These are phyloP conservation scores for Gonapodya sp. DNA, from an alignment of 192 early-diverging fungal genomes.

Conservation along the genomic window DNA sequence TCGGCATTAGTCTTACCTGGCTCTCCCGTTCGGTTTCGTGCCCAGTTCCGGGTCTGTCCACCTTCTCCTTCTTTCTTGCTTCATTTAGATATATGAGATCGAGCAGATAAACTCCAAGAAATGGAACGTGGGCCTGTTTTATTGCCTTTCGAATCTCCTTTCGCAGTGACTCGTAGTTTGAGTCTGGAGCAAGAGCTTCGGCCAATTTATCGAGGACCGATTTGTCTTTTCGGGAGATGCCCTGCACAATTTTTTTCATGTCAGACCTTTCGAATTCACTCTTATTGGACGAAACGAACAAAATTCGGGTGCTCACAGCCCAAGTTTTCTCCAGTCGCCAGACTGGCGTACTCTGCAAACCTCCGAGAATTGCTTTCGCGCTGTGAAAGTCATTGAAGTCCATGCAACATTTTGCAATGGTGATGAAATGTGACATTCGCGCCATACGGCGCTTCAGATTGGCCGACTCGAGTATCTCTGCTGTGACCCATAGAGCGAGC, in stretches of 20 bases:
- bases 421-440: not conserved
- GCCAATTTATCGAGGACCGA: not conserved
- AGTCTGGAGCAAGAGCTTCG: not conserved
- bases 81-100: not conserved
- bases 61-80: not conserved
- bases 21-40: not conserved
- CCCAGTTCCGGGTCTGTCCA: not conserved
- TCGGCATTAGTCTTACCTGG: not conserved
- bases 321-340: slow-evolving; percentile 13
- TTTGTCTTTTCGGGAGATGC: not conserved
- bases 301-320: not conserved
- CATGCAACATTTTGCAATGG: not conserved
- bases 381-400: slow-evolving; percentile 13
- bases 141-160: not conserved
- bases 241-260: not conserved
- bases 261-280: not conserved
- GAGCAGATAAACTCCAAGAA: not conserved
- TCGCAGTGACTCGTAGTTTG: not conserved
- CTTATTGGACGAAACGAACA: not conserved
- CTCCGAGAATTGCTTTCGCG: slow-evolving; percentile 9
- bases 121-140: not conserved
- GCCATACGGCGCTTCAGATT: not conserved
- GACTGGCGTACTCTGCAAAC: slow-evolving; percentile 8
- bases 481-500: slow-evolving; percentile 9
- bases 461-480: slow-evolving; percentile 8